Evolutionary conservation across 208 protist genomes (phyloP), one percentile per base, ranked within the genome.

Genomic region (Wallacemonas sp.): DNA sequence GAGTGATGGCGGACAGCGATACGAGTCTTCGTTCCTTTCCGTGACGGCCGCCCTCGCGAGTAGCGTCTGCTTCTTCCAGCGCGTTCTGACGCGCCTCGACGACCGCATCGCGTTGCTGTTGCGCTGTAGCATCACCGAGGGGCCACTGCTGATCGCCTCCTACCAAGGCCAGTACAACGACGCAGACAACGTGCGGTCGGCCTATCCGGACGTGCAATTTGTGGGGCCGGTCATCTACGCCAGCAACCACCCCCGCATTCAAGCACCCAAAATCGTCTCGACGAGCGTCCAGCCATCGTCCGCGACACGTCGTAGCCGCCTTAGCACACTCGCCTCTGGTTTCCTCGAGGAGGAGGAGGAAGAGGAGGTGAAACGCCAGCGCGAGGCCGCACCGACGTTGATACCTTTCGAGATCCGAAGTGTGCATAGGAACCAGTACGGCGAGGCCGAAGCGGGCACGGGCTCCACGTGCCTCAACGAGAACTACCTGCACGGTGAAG

Each of bases 101-200:
- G 81, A 86, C 26, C 68, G 76, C 11, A 72, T 90, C 0, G 88
- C 85, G 4, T 61, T 78, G 19, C 36, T 52, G 5, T 57, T 94
- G 68, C 76, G 81, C 14, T 88, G 74, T 26, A 89, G 76, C 65
- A 84, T 92, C 43, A 90, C 80, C 16, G 65, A 89, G 48, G 88
- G 85, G 2, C 74, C 70, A 4, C 70, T 94, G 57, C 65, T 83
- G 43, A 79, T 94, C 43, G 79, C 81, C 12, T 86, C 88, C 0
- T 94, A 90, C 71, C 80, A 94, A 61, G 85, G 83, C 0, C 85
- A 92, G 71, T 94, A 94, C 76, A 89, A 94, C 67, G 88, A 94
- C 54, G 75, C 78, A 26, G 78, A 92, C 32, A 94, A 94, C 69
- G 75, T 78, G 27, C 80, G 78, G 17, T 94, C 88, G 2, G 70